phyloP scores from a whole-genome alignment of 2,329 filamentous ascomycete genomes.

The Colletotrichum lindemuthianum region DNA sequence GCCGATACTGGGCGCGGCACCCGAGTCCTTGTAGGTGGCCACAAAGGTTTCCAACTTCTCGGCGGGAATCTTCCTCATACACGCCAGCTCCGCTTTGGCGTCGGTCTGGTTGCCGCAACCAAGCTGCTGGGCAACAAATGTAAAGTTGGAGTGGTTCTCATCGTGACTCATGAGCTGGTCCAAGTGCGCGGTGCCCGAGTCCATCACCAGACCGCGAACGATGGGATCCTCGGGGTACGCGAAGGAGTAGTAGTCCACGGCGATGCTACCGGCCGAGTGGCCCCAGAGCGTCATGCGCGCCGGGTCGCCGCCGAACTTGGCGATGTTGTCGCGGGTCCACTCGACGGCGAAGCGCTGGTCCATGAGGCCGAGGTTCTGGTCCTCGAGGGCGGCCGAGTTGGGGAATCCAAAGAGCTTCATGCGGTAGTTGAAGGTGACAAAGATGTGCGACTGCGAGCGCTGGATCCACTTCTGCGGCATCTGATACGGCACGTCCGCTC shows the following conservation, averaged over 20 bases:
- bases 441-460: slow-evolving; percentile 42
- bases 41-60: slow-evolving; percentile 46
- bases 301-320: slow-evolving; percentile 60
- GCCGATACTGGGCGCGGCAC: slow-evolving; percentile 40
- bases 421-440: slow-evolving; percentile 45
- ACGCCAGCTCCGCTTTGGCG: slow-evolving; percentile 45
- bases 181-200: slow-evolving; percentile 44
- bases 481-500: slow-evolving; percentile 42
- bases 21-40: slow-evolving; percentile 40
- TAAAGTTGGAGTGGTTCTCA: slow-evolving; percentile 48
- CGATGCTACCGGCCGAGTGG: slow-evolving; percentile 55
- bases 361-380: slow-evolving; percentile 59
- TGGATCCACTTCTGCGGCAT: slow-evolving; percentile 43
- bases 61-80: slow-evolving; percentile 49
- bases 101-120: slow-evolving; percentile 48
- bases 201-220: slow-evolving; percentile 49
- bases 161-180: slow-evolving; percentile 48
- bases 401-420: slow-evolving; percentile 45
- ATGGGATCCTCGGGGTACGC: slow-evolving; percentile 55
- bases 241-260: slow-evolving; percentile 52
- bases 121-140: slow-evolving; percentile 50
- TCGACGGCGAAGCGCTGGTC: slow-evolving; percentile 64
- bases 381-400: slow-evolving; percentile 41
- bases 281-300: slow-evolving; percentile 57
- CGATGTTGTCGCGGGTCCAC: slow-evolving; percentile 62